Evolutionary conservation across 306 rosid species (phyloP), one percentile per base, ranked within the genome.

Genomic region (Castanopsis chinensis): DNA sequence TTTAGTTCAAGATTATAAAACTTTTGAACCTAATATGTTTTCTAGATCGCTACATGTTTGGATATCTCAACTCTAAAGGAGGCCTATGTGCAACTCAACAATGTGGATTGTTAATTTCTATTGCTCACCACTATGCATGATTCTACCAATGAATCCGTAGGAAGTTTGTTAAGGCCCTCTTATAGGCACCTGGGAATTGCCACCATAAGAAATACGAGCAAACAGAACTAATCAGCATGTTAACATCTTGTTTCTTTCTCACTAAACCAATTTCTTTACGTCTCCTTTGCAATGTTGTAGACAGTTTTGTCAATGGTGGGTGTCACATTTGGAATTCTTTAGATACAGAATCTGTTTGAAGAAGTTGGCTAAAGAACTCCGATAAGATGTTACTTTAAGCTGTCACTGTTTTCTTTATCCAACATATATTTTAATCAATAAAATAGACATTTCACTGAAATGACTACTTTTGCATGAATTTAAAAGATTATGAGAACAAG

Each of bases 401-500:
- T 27, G 37, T 61, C 41, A 35, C 41, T 0, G 1, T 1, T 35
- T 35, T 35, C 8, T 5, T 78, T 55, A 32, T 32, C 45, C 15
- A 27, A 71, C 4, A 35, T 75, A 15, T 67, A 21, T 76, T 61
- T 82, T 53, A 33, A 56, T 30, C 23, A 64, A 59, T 35, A 69
- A 72, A 23, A 17, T 65, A 59, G 52, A 67, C 41, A 75, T 55
- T 69, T 28, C 41, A 74, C 57, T 60, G 25, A 76, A 72, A 51
- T 45, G 69, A 23, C 27, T 56, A 60, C 75, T 58, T 74, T 58
- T 80, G 81, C 93, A 92, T 96, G 99, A 94, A 43, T 95, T 95
- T 76, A 83, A 96, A 83, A 91, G 85, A 84, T 82, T 95, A 55
- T 95, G 93, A 71, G 99, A 95, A 81, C 80, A 91, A 65, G 97